Evolutionary conservation across 768 basidiomycete genomes (phyloP).

Genomic region (Psilocybe azurescens): DNA sequence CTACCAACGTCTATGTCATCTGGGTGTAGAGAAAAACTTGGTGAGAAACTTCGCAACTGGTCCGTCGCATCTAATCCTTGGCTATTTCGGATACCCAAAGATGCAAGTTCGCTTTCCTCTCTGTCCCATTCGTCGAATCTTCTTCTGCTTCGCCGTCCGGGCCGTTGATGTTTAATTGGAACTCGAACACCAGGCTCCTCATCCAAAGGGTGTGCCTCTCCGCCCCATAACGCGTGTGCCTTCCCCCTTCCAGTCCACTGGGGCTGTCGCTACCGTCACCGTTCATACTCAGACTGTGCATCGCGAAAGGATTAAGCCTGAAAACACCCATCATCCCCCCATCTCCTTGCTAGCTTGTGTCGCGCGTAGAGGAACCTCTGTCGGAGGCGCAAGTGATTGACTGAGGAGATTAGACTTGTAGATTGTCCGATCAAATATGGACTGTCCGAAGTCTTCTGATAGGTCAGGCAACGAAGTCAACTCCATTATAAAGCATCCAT

Average conservation of each 20-base stretch:
- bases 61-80: not conserved
- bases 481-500: constrained; percentile 52
- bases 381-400: constrained; percentile 56
- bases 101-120: not conserved
- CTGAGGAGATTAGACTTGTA: constrained; percentile 27
- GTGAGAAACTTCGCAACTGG: constrained; percentile 42
- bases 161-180: constrained; percentile 54
- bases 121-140: constrained; percentile 2
- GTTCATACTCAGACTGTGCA: constrained; percentile 47
- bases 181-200: constrained; percentile 70
- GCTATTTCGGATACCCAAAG: not conserved
- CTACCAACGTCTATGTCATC: constrained; percentile 15
- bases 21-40: constrained; percentile 40
- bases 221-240: constrained; percentile 40
- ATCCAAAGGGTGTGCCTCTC: constrained; percentile 62
- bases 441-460: not conserved
- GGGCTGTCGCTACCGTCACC: constrained; percentile 12
- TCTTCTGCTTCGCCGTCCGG: constrained; percentile 17
- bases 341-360: constrained; percentile 74
- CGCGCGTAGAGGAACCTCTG: constrained; percentile 76
- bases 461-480: constrained; percentile 30
- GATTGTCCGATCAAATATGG: constrained; percentile 17
- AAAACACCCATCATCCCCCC: constrained; percentile 82
- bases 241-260: constrained; percentile 40
- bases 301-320: constrained; percentile 77